These are phyloP conservation scores for Xylariaceae sp. DNA, from an alignment of 2,329 filamentous ascomycete genomes.

Conservation along the genomic window DNA sequence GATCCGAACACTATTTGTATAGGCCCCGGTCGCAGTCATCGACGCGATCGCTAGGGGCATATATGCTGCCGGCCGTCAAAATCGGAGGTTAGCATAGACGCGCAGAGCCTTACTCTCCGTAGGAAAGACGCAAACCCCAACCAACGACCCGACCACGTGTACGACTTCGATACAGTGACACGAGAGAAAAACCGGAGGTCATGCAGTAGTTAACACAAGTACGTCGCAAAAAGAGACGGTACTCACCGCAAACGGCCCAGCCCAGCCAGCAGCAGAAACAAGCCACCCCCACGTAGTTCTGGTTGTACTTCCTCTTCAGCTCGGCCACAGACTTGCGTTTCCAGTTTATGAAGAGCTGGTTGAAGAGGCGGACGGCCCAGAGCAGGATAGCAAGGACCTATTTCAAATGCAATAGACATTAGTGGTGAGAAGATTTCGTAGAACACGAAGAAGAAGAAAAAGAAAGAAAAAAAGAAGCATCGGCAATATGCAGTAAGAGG, in stretches of 20 bases:
- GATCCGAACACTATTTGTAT: background rate
- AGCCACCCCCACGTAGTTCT: background rate
- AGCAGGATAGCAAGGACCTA: background rate
- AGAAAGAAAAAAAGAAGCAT: no score
- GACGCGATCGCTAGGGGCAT: background rate
- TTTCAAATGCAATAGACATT: no score
- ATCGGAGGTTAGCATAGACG: no score
- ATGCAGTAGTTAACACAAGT: no score
- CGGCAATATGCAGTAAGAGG: no score
- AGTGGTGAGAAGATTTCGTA: no score
- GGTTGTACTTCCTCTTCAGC: background rate
- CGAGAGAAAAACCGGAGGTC: no score
- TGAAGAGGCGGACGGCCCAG: background rate
- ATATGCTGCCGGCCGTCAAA: no score
- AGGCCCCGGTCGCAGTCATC: background rate
- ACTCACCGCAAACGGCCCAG: background rate
- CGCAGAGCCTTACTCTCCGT: no score
- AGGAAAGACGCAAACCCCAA: no score
- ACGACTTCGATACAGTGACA: no score
- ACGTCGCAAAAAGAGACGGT: background rate
- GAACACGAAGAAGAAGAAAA: background rate
- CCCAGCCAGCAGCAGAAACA: background rate
- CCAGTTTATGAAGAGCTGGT: background rate
- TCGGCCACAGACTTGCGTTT: background rate
- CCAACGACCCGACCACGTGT: no score